Base-by-base conservation (phyloP, 345 rosid genomes). In the Conringia planisiliqua region DNA sequence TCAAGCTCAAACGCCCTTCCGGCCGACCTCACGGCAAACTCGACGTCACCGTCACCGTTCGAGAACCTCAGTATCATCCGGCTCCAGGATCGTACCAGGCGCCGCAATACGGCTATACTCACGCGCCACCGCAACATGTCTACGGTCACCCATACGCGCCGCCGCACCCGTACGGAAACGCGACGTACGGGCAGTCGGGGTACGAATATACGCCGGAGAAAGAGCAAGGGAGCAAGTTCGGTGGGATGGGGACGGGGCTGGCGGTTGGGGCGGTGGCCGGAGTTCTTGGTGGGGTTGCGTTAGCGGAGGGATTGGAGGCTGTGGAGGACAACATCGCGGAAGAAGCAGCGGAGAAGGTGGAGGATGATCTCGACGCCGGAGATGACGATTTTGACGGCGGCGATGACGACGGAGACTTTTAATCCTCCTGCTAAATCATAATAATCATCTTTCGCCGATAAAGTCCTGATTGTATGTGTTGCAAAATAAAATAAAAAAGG, bases 261-360 rank as follows among this genome's bases (percentile, higher is more conserved):
- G 96, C 96, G 24, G 85, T 94, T 71, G 97, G 98, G 6, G 92
- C 92, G 39, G 88, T 83, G 17, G 98, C 89, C 0, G 96, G 96
- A 24, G 86, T 11, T 1, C 44, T 94, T 24, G 98, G 95, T 63
- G 96, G 97, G 26, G 42, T 94, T 0, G 97, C 95, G 0, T 44
- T 91, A 70, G 81, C 83, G 10, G 96, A 90, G 85, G 95, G 97
- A 2, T 33, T 79, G 4, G 93, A 88, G 6, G 86, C 87, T 39
- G 26, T 88, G 83, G 96, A 89, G 77, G 97, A 91, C 30, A 18
- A 87, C 18, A 56, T 89, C 7, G 88, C 84, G 3, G 87, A 86
- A 14, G 83, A 83, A 4, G 97, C 47, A 56, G 90, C 86, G 24
- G 93, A 89, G 51, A 80, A 72, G 36, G 91, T 85, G 13, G 96